Base-by-base conservation (phyloP, 2,329 filamentous ascomycete species). In the Dactylonectria estremocensis region DNA sequence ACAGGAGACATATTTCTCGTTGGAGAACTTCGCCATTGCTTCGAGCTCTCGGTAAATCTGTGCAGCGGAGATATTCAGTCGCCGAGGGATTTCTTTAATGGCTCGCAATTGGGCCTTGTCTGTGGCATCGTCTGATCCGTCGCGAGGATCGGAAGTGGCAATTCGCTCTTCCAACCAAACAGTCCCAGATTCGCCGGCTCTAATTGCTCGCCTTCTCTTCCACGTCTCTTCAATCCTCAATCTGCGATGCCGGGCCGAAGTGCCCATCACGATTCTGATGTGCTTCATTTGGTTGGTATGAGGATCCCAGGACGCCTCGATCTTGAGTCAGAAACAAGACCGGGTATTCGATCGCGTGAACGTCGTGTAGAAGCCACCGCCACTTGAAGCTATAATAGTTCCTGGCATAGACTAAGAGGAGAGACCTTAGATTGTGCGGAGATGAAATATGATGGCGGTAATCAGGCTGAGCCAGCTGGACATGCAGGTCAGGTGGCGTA, bases 1-100 rank as follows among this genome's bases (percentile, higher is more conserved):
- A 46, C 56, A 55, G 20, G 46, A 18, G 9, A 28, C 31, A 16
- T 59, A 64, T 28, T 18, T 28, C 11, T 54, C 10, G n/a, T 18
- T 7, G 3, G 22, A 56, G 20, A 45, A 56, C 28, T 52, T 53
- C 3, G 28, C 28, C 3, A 53, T 53, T 16, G 28, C 49, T 11
- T 53, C 49, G 4, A 53, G 49, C 3, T 53, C 49, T 5, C 49
- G 49, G 28, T 53, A 5, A 10, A 35, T 14, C 3, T 33, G 14
- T 18, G 14, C 10, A 10, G 3, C 24, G 2, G 31, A 11, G 9
- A 20, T 18, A 20, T 53, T 13, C 28, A n/a, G 49, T 10, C 22
- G 49, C 28, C 14, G 20, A 11, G 3, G 28, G n/a, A 53, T 53
- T 35, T 35, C 50, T n/a, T 53, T 53, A 11, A 53, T 2, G 28